Evolutionary conservation across 1,284 basidiomycete species (phyloP), one percentile per base, ranked within the genome.

Genomic region (Lignosus rhinocerotis): DNA sequence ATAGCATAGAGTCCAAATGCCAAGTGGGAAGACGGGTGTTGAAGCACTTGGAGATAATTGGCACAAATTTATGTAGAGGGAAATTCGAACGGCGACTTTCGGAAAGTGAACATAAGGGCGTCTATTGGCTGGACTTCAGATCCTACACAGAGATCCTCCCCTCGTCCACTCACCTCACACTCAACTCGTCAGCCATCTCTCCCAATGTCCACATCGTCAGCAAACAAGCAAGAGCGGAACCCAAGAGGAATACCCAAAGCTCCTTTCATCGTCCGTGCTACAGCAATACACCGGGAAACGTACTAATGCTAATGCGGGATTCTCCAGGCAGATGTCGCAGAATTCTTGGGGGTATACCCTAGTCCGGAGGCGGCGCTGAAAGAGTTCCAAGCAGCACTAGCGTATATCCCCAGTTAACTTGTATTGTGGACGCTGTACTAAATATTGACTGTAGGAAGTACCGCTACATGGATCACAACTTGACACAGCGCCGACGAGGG

Each of bases 391-490:
- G 94, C 96, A 76, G 94, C 94, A 34, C 84, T 96, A 72, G 92
- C 94, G 94, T 96, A 78, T 73, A 86, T 73, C 38, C 56, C 36
- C 36, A 12, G 14, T 14, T n/a, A 5, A 14, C 36, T 39, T 11
- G 36, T 14, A 12, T 55, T 21, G 55, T 36, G 17, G 53, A 52
- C 46, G 25, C 55, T 46, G 7, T 3, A 14, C 8, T 51, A 66
- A 50, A 53, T 25, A 16, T 53, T 44, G 51, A 51, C 46, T 60
- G 75, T 77, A 98, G 95, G 62, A 98, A 99, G 80, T 99, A 99
- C 80, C 91, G 93, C 59, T 97, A 96, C 76, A 98, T 99, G 96
- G 96, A 98, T 69, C 78, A 87, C 36, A 96, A 89, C 70, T 80
- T 96, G 48, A 80, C 88, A 12, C 90, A 94, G 71, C 83, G 95